Base-by-base conservation (phyloP, 495 filamentous ascomycete species). In the Alectoria sarmentosa region DNA sequence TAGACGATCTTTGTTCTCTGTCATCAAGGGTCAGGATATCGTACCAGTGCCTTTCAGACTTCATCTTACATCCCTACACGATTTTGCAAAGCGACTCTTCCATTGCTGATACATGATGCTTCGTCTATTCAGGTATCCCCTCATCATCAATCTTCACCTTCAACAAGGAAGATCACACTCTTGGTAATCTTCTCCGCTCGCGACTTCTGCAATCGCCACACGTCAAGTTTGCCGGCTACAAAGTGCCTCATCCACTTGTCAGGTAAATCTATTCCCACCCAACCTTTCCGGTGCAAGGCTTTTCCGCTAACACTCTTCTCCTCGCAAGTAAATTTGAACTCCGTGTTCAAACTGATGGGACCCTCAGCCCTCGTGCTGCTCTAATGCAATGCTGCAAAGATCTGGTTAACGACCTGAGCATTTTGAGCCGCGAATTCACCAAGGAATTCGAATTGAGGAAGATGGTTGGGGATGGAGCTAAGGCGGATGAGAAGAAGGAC, bases 91-190 rank as follows among this genome's bases (percentile, higher is more conserved):
- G 23, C 19, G 26, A 32, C 48, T 10, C 52, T 23, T 66, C 37
- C 23, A 36, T 36, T 58, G 26, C 32, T 54, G 41, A 59, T 7
- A 42, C n/a, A 17, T 42, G 9, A 41, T 37, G n/a, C 23, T 9
- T 32, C 39, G 19, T 55, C 32, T 14, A 44, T 23, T 23, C 60
- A 96, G 92, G 92, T 66, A 89, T 83, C 79, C 92, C 69, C 83
- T 95, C 79, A 81, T 85, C 69, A 52, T 88, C 91, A 23, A 88
- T 96, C 73, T 98, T 99, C 79, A 88, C 87, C 61, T 88, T 99
- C 77, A 87, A 90, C 74, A 97, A 96, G 76, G 95, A 99, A 73
- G 95, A 99, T 73, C 94, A 98, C 76, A 98, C 95, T 1, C 82
- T 99, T 54, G 94, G 86, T 64, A 97, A 98, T 73, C 81, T 98